Conservation (phyloP, 192 early-diverging fungal genomes). For the Mortierella alpina region DNA sequence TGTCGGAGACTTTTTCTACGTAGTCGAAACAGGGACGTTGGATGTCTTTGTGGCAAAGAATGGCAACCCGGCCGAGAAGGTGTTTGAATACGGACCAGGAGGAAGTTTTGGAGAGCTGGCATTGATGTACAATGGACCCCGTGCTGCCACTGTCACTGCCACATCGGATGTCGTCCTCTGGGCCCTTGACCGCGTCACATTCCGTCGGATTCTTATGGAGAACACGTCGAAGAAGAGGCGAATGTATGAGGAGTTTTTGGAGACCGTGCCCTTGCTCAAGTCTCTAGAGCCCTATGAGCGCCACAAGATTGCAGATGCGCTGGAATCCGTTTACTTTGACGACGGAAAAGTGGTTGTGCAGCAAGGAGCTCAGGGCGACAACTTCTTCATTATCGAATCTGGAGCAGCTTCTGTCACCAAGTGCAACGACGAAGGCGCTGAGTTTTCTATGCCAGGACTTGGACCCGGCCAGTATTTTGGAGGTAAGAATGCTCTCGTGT, state of each 20-base stretch:
- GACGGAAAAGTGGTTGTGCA: constrained; percentile 86
- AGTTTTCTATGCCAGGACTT: constrained; percentile 76
- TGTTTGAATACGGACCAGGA: constrained; percentile 81
- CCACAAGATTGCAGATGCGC: constrained; percentile 98
- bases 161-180: constrained; percentile 89
- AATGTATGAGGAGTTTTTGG: constrained; percentile 96
- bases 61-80: constrained; percentile 74
- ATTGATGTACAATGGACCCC: constrained; percentile 98
- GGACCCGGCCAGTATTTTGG: constrained; percentile 96
- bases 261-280: constrained; percentile 88
- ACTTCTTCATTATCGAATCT: constrained; percentile 96
- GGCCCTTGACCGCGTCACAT: constrained; percentile 98
- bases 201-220: constrained; percentile 98
- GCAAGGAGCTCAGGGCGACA: constrained; percentile 94
- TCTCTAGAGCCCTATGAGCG: constrained; percentile 96
- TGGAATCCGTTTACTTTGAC: constrained; percentile 91
- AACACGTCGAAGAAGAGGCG: constrained; percentile 94
- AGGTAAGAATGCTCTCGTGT: constrained; percentile 60
- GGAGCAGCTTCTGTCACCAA: constrained; percentile 89
- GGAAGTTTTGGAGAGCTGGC: constrained; percentile 98
- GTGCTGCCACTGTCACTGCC: constrained; percentile 94
- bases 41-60: constrained; percentile 89
- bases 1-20: constrained; percentile 98
- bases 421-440: constrained; percentile 81
- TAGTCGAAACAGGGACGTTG: constrained; percentile 93